Base-by-base conservation (phyloP, 1,139 yeast genomes). In the Nakaseomyces delphensis region DNA sequence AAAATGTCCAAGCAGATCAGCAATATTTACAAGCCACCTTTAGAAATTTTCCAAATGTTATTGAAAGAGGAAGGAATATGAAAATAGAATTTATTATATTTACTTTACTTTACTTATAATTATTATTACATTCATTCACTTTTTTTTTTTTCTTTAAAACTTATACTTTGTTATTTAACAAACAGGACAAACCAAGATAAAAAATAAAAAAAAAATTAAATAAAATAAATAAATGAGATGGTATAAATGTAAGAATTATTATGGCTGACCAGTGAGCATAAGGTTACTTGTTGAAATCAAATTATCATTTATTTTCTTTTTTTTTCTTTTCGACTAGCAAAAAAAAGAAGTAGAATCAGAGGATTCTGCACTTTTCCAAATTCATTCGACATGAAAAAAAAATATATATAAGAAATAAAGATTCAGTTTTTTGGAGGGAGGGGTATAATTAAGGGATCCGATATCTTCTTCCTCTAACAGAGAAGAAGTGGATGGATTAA, bases 1-100 rank as follows among this genome's bases (percentile, higher is more conserved):
- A 31, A 45, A 1, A 57, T 73, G 1, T 52, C 66, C 7, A 80
- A 81, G 48, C 60, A 62, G 24, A 47, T 51, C 4, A 38, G 29
- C 10, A 45, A 48, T 7, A 56, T 52, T 36, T 55, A 50, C 41
- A 24, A 27, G n/a, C 38, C 38, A 14, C 39, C 55, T 3, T n/a
- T 42, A 4, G 43, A 49, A 24, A 45, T 56, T 13, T 38, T 56
- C 15, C 8, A 38, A 7, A 38, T 11, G 3, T 29, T 38, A 2
- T n/a, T 33, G 36, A 31, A 7, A 11, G 36, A 31, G 9, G 7
- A 31, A 31, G 21, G 3, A 4, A 16, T 8, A 25, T 25, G n/a
- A 11, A 21, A 21, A 21, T n/a, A n/a, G n/a, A n/a, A n/a, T n/a
- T n/a, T n/a, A n/a, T n/a, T n/a, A n/a, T n/a, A n/a, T n/a, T n/a